phyloP scores from a whole-genome alignment of 2,329 filamentous ascomycete genomes.

The Bretziella fagacearum region DNA sequence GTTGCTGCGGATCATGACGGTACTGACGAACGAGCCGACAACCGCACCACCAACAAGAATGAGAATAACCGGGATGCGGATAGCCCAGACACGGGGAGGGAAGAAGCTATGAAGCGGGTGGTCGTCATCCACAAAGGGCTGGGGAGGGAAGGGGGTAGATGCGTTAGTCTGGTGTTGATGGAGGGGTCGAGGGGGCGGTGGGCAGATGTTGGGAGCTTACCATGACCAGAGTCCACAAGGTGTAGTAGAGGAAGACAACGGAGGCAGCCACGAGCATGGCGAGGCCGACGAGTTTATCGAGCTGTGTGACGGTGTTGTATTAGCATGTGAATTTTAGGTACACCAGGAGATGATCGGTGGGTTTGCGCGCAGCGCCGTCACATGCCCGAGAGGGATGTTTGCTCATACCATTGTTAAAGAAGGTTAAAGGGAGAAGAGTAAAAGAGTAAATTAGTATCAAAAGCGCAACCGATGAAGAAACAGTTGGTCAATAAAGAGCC shows the following conservation, averaged over 20 bases:
- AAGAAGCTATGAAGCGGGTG: constrained; percentile 91
- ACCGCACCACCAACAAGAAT: constrained; percentile 82
- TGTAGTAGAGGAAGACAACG: constrained; percentile 69
- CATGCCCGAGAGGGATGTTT: background rate
- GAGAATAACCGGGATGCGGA: constrained; percentile 94
- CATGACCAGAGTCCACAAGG: constrained; percentile 94
- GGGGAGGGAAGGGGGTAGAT: constrained; percentile 4
- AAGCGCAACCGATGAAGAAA: constrained; percentile 2
- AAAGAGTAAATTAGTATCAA: background rate
- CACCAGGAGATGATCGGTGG: background rate
- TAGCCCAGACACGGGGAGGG: constrained; percentile 94
- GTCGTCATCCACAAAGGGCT: constrained; percentile 95
- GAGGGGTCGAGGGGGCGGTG: constrained; percentile 46
- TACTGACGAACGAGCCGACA: constrained; percentile 84
- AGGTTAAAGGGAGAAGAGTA: background rate
- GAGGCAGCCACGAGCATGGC: constrained; percentile 51
- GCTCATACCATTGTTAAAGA: constrained; percentile 9
- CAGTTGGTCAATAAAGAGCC: background rate
- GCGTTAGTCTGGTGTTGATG: constrained; percentile 10
- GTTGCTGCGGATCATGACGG: constrained; percentile 99
- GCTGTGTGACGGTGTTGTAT: constrained; percentile 32
- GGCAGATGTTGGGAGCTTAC: constrained; percentile 32
- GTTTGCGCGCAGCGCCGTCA: background rate
- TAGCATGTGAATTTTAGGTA: no score
- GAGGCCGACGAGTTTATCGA: constrained; percentile 66